Conservation (phyloP, 2,329 filamentous ascomycete genomes). For the Fusarium goolgardi region DNA sequence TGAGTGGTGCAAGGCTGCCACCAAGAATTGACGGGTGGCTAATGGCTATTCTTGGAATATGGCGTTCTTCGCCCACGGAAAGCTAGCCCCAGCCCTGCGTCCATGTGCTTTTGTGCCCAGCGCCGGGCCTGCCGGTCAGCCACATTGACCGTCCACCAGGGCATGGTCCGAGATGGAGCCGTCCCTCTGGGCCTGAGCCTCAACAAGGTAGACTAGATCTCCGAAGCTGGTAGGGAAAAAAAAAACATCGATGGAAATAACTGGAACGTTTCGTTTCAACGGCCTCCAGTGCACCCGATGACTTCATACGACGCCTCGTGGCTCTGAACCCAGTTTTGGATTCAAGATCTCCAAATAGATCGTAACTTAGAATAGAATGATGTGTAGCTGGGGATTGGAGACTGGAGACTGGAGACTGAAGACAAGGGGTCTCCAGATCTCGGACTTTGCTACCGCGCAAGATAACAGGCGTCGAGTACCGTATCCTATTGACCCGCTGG, state of each 20-base stretch:
- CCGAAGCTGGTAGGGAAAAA: constrained; percentile 26
- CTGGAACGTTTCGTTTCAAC: constrained; percentile 27
- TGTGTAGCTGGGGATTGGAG: constrained; percentile 15
- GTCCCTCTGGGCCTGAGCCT: constrained; percentile 21
- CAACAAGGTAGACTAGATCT: constrained; percentile 24
- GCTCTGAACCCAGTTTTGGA: constrained; percentile 11
- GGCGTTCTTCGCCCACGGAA: constrained; percentile 28
- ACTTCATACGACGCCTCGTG: constrained; percentile 36
- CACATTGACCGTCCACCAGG: constrained; percentile 18
- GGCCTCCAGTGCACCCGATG: constrained; percentile 24
- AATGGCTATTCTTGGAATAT: constrained; percentile 46
- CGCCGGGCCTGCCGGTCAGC: constrained; percentile 43
- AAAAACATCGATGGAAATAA: constrained; percentile 28
- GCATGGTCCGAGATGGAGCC: constrained; percentile 19
- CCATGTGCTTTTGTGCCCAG: constrained; percentile 32
- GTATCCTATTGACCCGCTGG: constrained; percentile 21
- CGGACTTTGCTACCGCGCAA: not conserved
- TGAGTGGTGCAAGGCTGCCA: constrained; percentile 26
- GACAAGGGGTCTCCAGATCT: constrained; percentile 24
- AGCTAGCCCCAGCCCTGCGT: constrained; percentile 26
- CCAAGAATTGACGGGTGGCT: constrained; percentile 35
- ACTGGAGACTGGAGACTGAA: constrained; percentile 7
- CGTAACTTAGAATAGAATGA: constrained; percentile 21
- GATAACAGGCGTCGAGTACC: not conserved
- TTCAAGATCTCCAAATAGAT: constrained; percentile 35